Evolutionary conservation across 345 rosid genomes (phyloP).

Genomic region (Lenwebbia sp.): DNA sequence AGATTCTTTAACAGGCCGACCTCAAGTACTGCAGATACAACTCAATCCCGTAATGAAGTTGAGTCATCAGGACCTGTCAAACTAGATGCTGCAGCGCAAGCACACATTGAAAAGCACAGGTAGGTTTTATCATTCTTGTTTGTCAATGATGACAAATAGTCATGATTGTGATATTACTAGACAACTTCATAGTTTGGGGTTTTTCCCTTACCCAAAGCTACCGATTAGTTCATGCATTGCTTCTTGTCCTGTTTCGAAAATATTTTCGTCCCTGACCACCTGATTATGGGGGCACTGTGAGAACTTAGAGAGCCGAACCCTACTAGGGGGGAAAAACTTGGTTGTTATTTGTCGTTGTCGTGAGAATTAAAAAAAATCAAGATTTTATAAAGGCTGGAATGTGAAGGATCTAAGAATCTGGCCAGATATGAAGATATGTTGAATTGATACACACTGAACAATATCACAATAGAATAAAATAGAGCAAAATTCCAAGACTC

Average conservation of each 20-base stretch:
- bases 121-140: slow-evolving; percentile 2
- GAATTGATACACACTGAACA: not conserved
- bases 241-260: not conserved
- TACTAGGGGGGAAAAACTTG: not conserved
- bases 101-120: slow-evolving; percentile 79
- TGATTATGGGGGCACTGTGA: not conserved
- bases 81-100: slow-evolving; percentile 59
- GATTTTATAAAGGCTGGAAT: not conserved
- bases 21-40: slow-evolving; percentile 33
- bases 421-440: not conserved
- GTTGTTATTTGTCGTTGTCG: not conserved
- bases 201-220: not conserved
- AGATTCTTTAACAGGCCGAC: slow-evolving; percentile 24
- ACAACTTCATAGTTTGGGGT: not conserved
- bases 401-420: not conserved
- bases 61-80: slow-evolving; percentile 43
- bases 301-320: not conserved
- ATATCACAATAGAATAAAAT: not conserved
- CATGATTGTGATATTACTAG: not conserved
- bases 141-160: not conserved
- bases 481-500: not conserved
- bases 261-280: not conserved
- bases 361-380: not conserved
- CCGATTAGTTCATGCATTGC: not conserved
- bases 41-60: slow-evolving; percentile 17